A percentile compares a stretch with the other conserved stretches of the same genome.
Evolutionary conservation across 192 early-diverging fungal species (phyloP).

Genomic region (Coemansia sp.): DNA sequence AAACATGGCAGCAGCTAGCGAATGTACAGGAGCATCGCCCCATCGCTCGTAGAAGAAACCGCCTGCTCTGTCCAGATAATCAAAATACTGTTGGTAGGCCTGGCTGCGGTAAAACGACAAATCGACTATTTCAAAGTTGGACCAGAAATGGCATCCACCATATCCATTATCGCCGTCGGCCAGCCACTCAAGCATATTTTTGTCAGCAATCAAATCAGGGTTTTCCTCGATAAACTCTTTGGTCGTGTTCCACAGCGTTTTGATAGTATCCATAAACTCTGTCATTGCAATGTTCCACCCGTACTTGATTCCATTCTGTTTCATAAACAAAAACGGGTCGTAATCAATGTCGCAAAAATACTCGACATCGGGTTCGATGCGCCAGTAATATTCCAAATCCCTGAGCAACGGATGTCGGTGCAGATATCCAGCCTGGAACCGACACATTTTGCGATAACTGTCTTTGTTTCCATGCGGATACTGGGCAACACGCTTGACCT

Average conservation of each 20-base stretch:
- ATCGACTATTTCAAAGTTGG: constrained; percentile 86
- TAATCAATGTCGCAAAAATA: constrained; percentile 51
- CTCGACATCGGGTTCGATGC: constrained; percentile 52
- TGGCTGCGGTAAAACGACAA: constrained; percentile 66
- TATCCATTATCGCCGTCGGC: constrained; percentile 43
- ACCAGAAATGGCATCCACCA: constrained; percentile 77
- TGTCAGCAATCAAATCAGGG: constrained; percentile 23
- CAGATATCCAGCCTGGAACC: constrained; percentile 43
- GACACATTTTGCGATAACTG: constrained; percentile 43
- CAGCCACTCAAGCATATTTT: constrained; percentile 41
- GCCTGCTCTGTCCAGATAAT: constrained; percentile 64
- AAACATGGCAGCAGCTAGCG: constrained; percentile 62
- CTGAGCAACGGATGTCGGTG: constrained; percentile 40
- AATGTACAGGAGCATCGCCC: constrained; percentile 67
- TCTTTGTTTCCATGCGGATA: constrained; percentile 41
- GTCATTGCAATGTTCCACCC: constrained; percentile 34
- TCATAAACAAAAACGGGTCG: constrained; percentile 51
- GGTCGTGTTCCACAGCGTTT: constrained; percentile 41
- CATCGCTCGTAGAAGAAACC: constrained; percentile 49
- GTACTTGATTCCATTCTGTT: constrained; percentile 33
- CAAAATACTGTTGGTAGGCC: constrained; percentile 64
- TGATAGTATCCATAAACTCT: constrained; percentile 38
- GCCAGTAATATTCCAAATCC: constrained; percentile 54
- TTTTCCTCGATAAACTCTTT: constrained; percentile 17
- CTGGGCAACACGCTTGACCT: constrained; percentile 13